These are phyloP conservation scores for Lithospermum erythrorhizon DNA, from an alignment of 257 asterid species.

Conservation along the genomic window DNA sequence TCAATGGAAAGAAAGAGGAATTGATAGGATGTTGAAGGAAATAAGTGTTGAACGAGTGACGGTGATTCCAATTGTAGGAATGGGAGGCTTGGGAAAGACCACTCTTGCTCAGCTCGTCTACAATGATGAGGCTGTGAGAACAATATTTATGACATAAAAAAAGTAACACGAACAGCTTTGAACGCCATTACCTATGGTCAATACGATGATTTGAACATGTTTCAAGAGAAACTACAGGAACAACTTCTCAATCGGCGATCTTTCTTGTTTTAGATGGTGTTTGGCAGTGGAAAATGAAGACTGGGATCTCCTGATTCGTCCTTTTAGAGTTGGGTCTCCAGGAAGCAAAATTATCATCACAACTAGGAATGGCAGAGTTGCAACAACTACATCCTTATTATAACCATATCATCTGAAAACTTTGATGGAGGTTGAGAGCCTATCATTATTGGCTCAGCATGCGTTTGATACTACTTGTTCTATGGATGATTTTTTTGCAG, in stretches of 20 bases:
- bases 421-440: conserved; percentile 8
- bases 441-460: conserved; percentile 10
- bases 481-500: not conserved
- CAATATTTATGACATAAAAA: not conserved
- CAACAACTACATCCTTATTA: not conserved
- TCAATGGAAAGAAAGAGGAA: conserved; percentile 6
- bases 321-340: conserved; percentile 8
- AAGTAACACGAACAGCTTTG: not conserved
- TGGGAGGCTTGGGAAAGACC: conserved; percentile 13
- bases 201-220: conserved; percentile 3
- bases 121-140: conserved; percentile 7
- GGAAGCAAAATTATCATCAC: conserved; percentile 14
- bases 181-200: conserved; percentile 1
- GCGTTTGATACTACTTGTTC: conserved; percentile 3
- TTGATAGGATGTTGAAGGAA: conserved; percentile 1
- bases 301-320: conserved; percentile 11
- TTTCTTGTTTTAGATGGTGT: conserved; percentile 15
- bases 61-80: conserved; percentile 15
- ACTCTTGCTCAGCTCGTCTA: not conserved
- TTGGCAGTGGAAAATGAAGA: conserved; percentile 8
- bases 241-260: not conserved
- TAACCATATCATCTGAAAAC: conserved; percentile 1
- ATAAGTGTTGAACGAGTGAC: not conserved
- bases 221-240: conserved; percentile 11
- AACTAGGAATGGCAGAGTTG: conserved; percentile 6